Base-by-base conservation (phyloP, 352 stramenopile species). In the Phytophthora multivora region DNA sequence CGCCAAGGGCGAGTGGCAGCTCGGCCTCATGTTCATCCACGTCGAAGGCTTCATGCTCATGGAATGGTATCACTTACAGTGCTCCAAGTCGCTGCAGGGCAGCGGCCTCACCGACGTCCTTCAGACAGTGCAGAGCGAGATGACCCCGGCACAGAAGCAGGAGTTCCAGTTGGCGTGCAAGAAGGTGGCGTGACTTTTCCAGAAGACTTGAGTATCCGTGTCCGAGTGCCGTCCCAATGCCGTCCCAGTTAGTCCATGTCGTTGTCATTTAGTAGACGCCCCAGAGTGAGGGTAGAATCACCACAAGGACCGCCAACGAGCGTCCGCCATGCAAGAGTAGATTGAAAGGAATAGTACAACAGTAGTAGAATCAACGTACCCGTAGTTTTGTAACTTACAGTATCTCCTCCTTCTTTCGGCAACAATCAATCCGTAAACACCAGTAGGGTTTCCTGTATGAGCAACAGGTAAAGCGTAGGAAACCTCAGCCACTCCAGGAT, bases 1-100 rank as follows among this genome's bases (percentile, higher is more conserved):
- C 50, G 59, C 54, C 43, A 71, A 86, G 48, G 85, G 80, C 63
- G 65, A 79, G 42, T 90, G 84, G 78, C 83, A 91, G 49, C 66
- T 93, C 51, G 85, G 85, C 1, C 79, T 90, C 65, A 93, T 93
- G 85, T 93, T 91, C 63, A 82, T 91, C 59, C 85, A 93, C 72
- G 71, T 90, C 59, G 85, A 93, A 36, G 85, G 85, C 52, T 93
- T 91, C 72, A 91, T 93, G 85, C 77, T 93, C 60, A 90, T 93
- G 80, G 85, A 93, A 64, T 93, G 85, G 85, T 79, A 91, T 64
- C 85, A 93, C 62, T 58, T 93, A 23, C 66, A 75, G 40, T 93
- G 85, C 71, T 76, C 71, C 47, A 66, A 69, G 36, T 59, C 61
- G 47, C 67, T 91, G n/a, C 79, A 83, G 2, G 80, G 73, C 51